Conservation (phyloP, 306 rosid genomes). For the Vigna unguiculata region DNA sequence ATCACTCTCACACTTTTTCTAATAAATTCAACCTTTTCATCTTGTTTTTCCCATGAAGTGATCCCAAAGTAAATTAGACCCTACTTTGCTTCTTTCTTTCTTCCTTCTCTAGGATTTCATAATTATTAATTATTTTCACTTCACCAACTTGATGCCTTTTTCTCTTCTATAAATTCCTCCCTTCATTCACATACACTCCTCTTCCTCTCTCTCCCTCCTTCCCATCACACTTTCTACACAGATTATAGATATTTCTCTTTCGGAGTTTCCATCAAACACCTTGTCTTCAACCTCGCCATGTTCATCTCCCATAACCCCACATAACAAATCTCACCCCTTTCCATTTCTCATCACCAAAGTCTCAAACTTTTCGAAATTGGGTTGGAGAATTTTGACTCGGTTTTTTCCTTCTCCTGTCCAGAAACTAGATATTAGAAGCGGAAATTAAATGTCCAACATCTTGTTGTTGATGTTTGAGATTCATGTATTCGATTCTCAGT, state of each 20-base stretch:
- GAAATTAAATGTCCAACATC: slow-evolving; percentile 65
- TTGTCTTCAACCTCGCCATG: not conserved
- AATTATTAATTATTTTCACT: slow-evolving; percentile 18
- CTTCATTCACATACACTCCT: slow-evolving; percentile 26
- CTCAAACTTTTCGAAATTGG: slow-evolving; percentile 11
- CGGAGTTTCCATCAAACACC: not conserved
- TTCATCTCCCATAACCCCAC: not conserved
- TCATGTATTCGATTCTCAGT: slow-evolving; percentile 94
- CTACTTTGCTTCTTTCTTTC: slow-evolving; percentile 6
- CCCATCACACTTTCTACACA: slow-evolving; percentile 4
- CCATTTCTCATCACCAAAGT: not conserved
- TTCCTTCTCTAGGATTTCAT: not conserved
- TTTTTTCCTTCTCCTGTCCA: not conserved
- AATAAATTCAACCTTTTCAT: not conserved
- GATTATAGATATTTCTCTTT: slow-evolving; percentile 33
- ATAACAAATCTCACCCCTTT: not conserved
- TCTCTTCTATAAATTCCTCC: slow-evolving; percentile 64
- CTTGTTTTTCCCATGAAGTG: slow-evolving; percentile 30
- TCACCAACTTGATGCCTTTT: slow-evolving; percentile 41
- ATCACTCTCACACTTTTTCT: not conserved
- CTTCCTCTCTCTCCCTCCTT: slow-evolving; percentile 46
- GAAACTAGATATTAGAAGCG: slow-evolving; percentile 3
- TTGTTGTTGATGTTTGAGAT: slow-evolving; percentile 83
- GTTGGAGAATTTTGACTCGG: slow-evolving; percentile 16
- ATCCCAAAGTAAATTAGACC: slow-evolving; percentile 23